Conservation (phyloP, 2,329 filamentous ascomycete species). For the Teratosphaeriaceae sp. region DNA sequence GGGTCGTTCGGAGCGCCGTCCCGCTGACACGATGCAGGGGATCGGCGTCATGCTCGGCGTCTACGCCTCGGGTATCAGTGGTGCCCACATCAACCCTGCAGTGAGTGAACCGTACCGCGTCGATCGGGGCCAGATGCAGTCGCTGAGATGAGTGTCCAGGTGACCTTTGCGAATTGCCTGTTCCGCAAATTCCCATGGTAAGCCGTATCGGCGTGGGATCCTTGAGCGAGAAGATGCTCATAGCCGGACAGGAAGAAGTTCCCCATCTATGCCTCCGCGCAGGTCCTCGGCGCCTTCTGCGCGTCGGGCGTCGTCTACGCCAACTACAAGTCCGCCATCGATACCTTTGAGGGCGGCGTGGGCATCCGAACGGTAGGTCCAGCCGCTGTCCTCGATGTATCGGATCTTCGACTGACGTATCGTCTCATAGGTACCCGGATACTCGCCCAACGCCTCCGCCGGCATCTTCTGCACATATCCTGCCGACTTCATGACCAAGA, state of each 20-base stretch:
- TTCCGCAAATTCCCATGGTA: constrained; percentile 60
- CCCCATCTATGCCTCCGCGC: constrained; percentile 47
- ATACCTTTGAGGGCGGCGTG: constrained; percentile 40
- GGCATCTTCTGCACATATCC: constrained; percentile 71
- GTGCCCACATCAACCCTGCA: constrained; percentile 41
- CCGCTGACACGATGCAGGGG: constrained; percentile 29
- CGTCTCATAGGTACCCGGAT: constrained; percentile 35
- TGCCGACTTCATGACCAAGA: constrained; percentile 57
- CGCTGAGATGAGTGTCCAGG: too few relatives aligned
- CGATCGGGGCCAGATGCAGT: too few relatives aligned
- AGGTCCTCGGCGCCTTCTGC: constrained; percentile 59
- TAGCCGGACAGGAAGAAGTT: too few relatives aligned
- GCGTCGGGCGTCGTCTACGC: constrained; percentile 42
- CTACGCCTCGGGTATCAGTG: constrained; percentile 28
- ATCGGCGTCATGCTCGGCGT: constrained; percentile 62
- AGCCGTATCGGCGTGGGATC: too few relatives aligned
- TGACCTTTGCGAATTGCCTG: constrained; percentile 62
- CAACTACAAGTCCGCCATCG: constrained; percentile 36
- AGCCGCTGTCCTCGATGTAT: neutral
- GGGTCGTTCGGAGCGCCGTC: too few relatives aligned
- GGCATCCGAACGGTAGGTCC: constrained; percentile 47
- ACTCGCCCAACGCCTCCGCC: constrained; percentile 53
- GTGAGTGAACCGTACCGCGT: too few relatives aligned
- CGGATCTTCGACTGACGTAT: neutral
- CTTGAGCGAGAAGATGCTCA: too few relatives aligned